Base-by-base conservation (phyloP, 2,329 filamentous ascomycete species). In the Aspergillus sp. region DNA sequence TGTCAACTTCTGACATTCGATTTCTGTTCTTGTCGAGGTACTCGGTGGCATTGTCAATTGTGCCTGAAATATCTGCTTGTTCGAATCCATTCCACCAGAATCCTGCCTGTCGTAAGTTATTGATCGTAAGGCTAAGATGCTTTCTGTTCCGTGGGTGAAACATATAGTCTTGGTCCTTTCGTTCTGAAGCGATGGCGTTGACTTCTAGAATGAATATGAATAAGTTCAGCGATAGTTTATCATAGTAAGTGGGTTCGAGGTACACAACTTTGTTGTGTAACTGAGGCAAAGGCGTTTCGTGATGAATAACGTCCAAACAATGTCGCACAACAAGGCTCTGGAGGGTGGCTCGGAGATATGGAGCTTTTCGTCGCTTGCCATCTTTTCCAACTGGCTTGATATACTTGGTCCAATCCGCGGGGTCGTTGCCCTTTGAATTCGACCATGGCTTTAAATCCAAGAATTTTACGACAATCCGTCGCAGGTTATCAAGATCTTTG, bases 101-200 rank as follows among this genome's bases (percentile, higher is more conserved):
- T 39, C 86, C 88, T 6, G 88, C 84, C 58, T 93, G 86, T 12
- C 88, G 81, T 36, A 95, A 65, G 57, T 96, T 95, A 43, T 76
- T 77, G 5, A 95, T 84, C 2, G 95, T 71, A 42, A 80, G 73
- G 27, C 83, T 69, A 9, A 95, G 70, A 33, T 77, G 75, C 49
- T 82, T 84, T 28, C 78, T 71, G 54, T 90, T 90, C 9, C 77
- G 81, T 0, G 80, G 78, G 55, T 95, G 86, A 55, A 96, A 96
- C 50, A 97, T 85, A 60, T 95, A 96, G 61, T 96, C 90, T 43
- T 79, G 74, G 55, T 91, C 91, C 0, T 78, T 82, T 8, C 90
- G 76, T 59, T 96, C 88, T 5, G 90, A 95, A 26, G 90, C 90
- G 1, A 97, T 82, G 0, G 89, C 83, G 59, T 97, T 97, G 52